Percentiles rank a stretch among this genome's conserved stretches.
These are phyloP conservation scores for Solanum acaule DNA, from an alignment of 257 asterid species.

Conservation along the genomic window DNA sequence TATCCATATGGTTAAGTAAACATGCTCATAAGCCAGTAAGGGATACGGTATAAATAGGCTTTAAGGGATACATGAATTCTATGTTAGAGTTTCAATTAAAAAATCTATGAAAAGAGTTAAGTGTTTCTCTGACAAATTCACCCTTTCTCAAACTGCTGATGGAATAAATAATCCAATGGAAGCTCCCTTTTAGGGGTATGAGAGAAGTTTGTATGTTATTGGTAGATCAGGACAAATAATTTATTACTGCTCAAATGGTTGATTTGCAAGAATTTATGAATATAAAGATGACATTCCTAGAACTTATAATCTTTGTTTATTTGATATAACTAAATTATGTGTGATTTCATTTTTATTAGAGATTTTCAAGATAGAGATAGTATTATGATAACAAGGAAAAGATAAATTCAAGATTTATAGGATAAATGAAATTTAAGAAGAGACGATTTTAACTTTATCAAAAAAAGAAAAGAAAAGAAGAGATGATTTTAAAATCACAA, in stretches of 20 bases:
- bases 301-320: not conserved
- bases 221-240: not conserved
- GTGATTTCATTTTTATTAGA: not conserved
- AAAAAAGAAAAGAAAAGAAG: not conserved
- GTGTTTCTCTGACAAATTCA: not conserved
- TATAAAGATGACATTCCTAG: not conserved
- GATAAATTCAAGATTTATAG: not conserved
- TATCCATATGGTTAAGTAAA: not conserved
- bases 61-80: not conserved
- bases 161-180: not conserved
- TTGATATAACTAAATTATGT: not conserved
- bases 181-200: not conserved
- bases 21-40: not conserved
- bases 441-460: not conserved
- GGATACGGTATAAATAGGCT: not conserved
- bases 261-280: not conserved
- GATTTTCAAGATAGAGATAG: not conserved
- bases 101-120: not conserved
- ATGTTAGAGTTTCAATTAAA: not conserved
- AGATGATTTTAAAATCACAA: not conserved
- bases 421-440: not conserved
- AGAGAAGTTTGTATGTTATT: not conserved
- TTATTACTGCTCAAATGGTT: not conserved
- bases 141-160: not conserved
- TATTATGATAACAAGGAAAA: not conserved